These are phyloP conservation scores for Berkeleyomyces rouxiae DNA, from an alignment of 2,329 filamentous ascomycete species.

Conservation along the genomic window DNA sequence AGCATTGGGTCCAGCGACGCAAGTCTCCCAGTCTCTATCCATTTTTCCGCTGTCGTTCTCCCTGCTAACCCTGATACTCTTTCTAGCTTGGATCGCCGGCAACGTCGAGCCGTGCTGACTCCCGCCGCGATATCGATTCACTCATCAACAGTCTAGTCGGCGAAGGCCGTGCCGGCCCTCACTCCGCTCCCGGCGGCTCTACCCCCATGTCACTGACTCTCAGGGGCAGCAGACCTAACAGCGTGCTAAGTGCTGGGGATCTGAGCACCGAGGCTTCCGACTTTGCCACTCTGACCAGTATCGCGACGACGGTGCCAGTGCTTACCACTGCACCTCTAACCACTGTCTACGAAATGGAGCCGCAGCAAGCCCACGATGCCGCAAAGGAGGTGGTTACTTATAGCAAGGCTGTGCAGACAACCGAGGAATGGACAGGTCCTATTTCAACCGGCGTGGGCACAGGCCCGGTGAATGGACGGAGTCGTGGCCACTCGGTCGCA, in stretches of 20 bases:
- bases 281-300: slow-evolving; percentile 30
- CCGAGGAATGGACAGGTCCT: slow-evolving; percentile 50
- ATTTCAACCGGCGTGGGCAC: slow-evolving; percentile 16
- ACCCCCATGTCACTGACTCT: slow-evolving; percentile 38
- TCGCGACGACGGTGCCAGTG: slow-evolving; percentile 40
- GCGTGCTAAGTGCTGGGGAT: slow-evolving; percentile 67
- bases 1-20: slow-evolving; percentile 57
- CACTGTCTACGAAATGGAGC: slow-evolving; percentile 66
- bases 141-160: slow-evolving; percentile 73
- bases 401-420: slow-evolving; percentile 90
- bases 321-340: slow-evolving; percentile 57
- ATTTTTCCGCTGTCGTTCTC: slow-evolving; percentile 7
- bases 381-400: slow-evolving; percentile 82
- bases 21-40: slow-evolving; percentile 20
- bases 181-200: slow-evolving; percentile 42
- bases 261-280: slow-evolving; percentile 60
- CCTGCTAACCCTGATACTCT: neutral
- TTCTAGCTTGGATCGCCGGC: slow-evolving; percentile 8
- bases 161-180: slow-evolving; percentile 56
- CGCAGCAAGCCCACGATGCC: slow-evolving; percentile 32
- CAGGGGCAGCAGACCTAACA: slow-evolving; percentile 66
- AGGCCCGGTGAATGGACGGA: slow-evolving; percentile 1
- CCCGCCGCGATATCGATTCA: slow-evolving; percentile 62
- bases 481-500: slow-evolving; percentile 33
- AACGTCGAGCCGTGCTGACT: slow-evolving; percentile 37